A percentile compares a stretch with the other conserved stretches of the same genome.
Evolutionary conservation across 176 grass and related monocot genomes (phyloP).

Genomic region (Oropetium thomaeum): DNA sequence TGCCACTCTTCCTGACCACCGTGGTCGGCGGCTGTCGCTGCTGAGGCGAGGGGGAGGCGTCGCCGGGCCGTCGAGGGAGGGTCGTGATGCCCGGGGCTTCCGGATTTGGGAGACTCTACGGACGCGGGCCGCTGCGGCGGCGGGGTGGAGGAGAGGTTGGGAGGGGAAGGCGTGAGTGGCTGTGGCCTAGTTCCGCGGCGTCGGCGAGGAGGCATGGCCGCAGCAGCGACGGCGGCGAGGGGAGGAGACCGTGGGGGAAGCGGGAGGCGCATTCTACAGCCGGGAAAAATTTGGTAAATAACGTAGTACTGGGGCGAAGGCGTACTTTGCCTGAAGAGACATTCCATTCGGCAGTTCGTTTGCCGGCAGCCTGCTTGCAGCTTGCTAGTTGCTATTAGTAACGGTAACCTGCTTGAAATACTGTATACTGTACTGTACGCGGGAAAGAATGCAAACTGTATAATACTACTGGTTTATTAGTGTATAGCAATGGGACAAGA

Average conservation of each 20-base stretch:
- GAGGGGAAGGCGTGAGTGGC: background rate
- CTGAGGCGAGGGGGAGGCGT: conserved; percentile 41
- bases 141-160: conserved; percentile 1
- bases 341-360: background rate
- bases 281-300: background rate
- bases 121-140: background rate
- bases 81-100: background rate
- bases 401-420: background rate
- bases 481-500: no score
- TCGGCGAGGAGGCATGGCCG: conserved; percentile 22
- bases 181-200: background rate
- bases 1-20: conserved; percentile 53
- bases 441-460: no score
- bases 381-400: background rate
- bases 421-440: no score
- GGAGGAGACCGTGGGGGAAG: conserved; percentile 26
- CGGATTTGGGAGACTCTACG: conserved; percentile 25
- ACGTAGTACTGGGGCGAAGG: background rate
- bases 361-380: no score
- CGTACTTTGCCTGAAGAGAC: background rate
- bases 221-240: conserved; percentile 30
- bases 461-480: no score
- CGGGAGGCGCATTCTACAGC: conserved; percentile 16
- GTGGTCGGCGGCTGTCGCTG: background rate
- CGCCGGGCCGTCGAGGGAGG: conserved; percentile 30